phyloP scores from a whole-genome alignment of 1,284 basidiomycete species.

The Naganishia sp. region DNA sequence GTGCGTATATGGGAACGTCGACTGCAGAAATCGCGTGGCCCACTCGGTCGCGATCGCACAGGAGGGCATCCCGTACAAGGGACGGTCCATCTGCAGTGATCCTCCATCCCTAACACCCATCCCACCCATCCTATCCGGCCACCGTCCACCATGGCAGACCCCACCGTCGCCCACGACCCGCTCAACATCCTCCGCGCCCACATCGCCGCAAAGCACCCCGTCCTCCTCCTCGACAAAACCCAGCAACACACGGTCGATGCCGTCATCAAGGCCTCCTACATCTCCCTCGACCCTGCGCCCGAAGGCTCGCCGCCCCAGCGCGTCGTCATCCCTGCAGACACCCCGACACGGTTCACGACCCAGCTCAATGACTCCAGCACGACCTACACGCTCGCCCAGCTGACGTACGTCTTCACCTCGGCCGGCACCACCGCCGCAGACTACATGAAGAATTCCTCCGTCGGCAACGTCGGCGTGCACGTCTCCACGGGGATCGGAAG shows the following conservation, averaged over 20 bases:
- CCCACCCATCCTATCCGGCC: neutral
- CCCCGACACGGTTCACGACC: constrained; percentile 66
- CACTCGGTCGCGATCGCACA: constrained; percentile 24
- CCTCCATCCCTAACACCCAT: neutral
- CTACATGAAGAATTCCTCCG: constrained; percentile 80
- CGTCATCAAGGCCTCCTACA: constrained; percentile 65
- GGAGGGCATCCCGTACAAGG: neutral
- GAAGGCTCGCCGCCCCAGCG: neutral
- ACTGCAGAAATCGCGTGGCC: neutral
- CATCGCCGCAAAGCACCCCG: constrained; percentile 36
- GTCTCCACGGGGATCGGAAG: constrained; percentile 48
- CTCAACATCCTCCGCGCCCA: constrained; percentile 46
- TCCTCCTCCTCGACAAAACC: constrained; percentile 49
- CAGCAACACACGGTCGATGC: constrained; percentile 55
- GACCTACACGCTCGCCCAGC: constrained; percentile 74
- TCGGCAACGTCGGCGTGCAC: constrained; percentile 52
- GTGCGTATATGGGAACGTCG: neutral
- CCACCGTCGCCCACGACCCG: constrained; percentile 37
- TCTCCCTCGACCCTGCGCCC: constrained; percentile 58
- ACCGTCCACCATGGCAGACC: constrained; percentile 4
- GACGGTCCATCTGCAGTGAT: neutral
- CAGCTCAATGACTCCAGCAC: constrained; percentile 62
- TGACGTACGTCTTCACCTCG: constrained; percentile 76
- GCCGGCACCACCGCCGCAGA: constrained; percentile 72
- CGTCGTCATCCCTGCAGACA: constrained; percentile 65